phyloP scores from a whole-genome alignment of 2,329 filamentous ascomycete genomes.

The Rosellinia necatrix region DNA sequence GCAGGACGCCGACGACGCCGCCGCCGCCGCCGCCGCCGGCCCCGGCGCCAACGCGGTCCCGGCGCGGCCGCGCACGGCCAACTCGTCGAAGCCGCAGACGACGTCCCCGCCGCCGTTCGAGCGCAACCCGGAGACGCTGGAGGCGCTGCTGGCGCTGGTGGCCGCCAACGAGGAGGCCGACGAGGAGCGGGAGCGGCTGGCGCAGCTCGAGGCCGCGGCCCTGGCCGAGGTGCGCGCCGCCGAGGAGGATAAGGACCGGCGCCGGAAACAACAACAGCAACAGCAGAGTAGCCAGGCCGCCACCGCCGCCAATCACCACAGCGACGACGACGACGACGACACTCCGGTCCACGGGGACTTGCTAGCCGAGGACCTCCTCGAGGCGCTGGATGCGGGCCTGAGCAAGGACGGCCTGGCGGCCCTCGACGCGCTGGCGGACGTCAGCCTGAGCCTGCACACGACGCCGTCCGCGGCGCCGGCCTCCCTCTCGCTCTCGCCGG shows the following conservation, averaged over 20 bases:
- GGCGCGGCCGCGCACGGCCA: slow-evolving; percentile 53
- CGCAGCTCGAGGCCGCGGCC: slow-evolving; percentile 62
- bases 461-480: too few relatives aligned
- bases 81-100: slow-evolving; percentile 40
- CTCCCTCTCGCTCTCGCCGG: too few relatives aligned
- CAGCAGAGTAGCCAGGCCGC: neutral
- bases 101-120: slow-evolving; percentile 72
- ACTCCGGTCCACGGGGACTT: slow-evolving; percentile 27
- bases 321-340: neutral
- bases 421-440: slow-evolving; percentile 61
- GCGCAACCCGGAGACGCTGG: slow-evolving; percentile 82
- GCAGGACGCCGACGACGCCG: too few relatives aligned
- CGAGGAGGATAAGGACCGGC: slow-evolving; percentile 37
- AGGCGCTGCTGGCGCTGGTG: slow-evolving; percentile 73
- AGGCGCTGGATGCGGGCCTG: slow-evolving; percentile 59
- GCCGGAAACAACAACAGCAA: slow-evolving; percentile 3
- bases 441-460: slow-evolving; percentile 55
- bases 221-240: slow-evolving; percentile 54
- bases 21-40: too few relatives aligned
- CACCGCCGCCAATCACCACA: neutral
- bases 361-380: slow-evolving; percentile 51
- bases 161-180: slow-evolving; percentile 78
- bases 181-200: slow-evolving; percentile 65
- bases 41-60: neutral
- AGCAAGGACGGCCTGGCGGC: slow-evolving; percentile 58